Conservation (phyloP, 2,329 filamentous ascomycete species). For the Exophiala bonariae region DNA sequence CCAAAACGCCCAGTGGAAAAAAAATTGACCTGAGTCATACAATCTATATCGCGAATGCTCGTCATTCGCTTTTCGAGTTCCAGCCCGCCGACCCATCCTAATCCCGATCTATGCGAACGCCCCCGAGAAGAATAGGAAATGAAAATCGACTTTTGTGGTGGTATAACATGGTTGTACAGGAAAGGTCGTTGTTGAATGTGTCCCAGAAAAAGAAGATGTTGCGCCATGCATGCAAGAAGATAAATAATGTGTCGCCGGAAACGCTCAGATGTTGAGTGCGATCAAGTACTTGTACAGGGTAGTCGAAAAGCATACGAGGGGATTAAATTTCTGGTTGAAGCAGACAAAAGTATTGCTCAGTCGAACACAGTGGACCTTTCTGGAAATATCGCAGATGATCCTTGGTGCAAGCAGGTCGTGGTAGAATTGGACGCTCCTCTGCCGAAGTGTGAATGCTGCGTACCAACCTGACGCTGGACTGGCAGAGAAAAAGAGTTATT, state of each 20-base stretch:
- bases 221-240: conserved; percentile 24
- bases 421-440: too few relatives aligned
- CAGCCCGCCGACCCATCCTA: conserved; percentile 7
- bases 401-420: too few relatives aligned
- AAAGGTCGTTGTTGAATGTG: conserved; percentile 21
- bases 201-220: conserved; percentile 11
- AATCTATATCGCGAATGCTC: conserved; percentile 21
- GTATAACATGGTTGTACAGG: conserved; percentile 28
- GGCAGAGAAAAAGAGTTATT: conserved; percentile 10
- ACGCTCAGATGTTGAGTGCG: conserved; percentile 26
- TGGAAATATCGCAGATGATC: neutral
- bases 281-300: conserved; percentile 30
- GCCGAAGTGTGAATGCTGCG: too few relatives aligned
- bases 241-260: conserved; percentile 23
- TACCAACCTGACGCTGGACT: neutral
- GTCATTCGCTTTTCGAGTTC: conserved; percentile 8
- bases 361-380: conserved; percentile 2
- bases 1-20: conserved; percentile 9
- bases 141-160: conserved; percentile 23
- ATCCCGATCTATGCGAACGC: conserved; percentile 24
- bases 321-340: conserved; percentile 17
- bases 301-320: conserved; percentile 24
- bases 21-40: conserved; percentile 29
- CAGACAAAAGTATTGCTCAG: conserved; percentile 6
- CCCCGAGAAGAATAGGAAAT: conserved; percentile 5